Conservation (phyloP, 257 asterid genomes). For the Salvia miltiorrhiza region DNA sequence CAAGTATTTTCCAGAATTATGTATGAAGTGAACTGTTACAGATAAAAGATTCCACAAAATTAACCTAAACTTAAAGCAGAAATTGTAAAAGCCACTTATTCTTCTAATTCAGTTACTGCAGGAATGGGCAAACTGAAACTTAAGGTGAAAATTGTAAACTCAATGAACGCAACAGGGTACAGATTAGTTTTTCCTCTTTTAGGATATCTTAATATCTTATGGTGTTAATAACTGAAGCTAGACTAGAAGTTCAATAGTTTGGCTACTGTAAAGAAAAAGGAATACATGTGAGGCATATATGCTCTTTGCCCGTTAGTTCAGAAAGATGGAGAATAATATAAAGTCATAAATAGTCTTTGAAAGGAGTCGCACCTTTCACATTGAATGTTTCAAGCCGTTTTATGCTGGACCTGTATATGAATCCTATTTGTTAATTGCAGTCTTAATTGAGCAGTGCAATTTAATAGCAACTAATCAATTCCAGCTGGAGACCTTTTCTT, state of each 20-base stretch:
- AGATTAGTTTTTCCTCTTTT: conserved; percentile 1
- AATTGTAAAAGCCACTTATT: neutral
- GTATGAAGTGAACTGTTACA: neutral
- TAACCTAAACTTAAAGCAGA: neutral
- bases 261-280: neutral
- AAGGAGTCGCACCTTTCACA: too few relatives aligned
- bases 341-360: neutral
- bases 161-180: neutral
- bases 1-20: neutral
- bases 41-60: neutral
- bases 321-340: conserved; percentile 3
- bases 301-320: neutral
- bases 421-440: too few relatives aligned
- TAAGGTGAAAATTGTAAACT: neutral
- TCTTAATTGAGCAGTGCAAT: too few relatives aligned
- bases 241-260: neutral
- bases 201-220: conserved; percentile 1
- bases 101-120: conserved; percentile 1
- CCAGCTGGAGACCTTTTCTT: conserved; percentile 41
- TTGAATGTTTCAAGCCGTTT: too few relatives aligned
- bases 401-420: too few relatives aligned
- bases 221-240: conserved; percentile 13
- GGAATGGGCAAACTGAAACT: conserved; percentile 7
- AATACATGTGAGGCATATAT: neutral
- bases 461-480: neutral